These are phyloP conservation scores for Chromosphaera perkinsii DNA, from an alignment of 208 protist species.

Conservation along the genomic window DNA sequence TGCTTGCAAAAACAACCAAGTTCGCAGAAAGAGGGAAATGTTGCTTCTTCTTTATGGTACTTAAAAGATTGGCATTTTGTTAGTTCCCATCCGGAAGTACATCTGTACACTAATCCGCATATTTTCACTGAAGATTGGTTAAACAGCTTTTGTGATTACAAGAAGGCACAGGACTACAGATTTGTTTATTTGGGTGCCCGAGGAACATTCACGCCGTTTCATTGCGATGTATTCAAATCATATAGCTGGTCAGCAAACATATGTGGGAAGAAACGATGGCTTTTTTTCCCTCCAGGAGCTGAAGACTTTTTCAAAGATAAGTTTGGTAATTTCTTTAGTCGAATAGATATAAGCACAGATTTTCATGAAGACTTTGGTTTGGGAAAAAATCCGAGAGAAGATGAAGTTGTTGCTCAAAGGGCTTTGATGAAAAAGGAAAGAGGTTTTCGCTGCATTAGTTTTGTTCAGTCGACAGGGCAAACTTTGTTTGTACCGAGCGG, in stretches of 20 bases:
- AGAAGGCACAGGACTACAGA: not conserved
- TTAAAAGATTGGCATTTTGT: no score
- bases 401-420: no score
- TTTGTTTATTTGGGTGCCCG: not conserved
- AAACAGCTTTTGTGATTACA: no score
- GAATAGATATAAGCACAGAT: not conserved
- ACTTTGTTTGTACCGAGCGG: not conserved
- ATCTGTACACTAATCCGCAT: no score
- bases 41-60: no score
- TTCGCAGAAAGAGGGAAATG: no score
- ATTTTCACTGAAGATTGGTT: no score
- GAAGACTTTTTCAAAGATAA: not conserved
- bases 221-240: not conserved
- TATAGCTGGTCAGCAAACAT: not conserved
- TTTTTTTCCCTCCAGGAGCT: not conserved
- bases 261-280: not conserved
- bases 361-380: not conserved
- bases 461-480: not conserved
- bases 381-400: not conserved
- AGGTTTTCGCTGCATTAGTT: not conserved
- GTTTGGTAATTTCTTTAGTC: not conserved
- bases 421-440: not conserved
- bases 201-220: not conserved
- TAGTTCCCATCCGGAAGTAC: no score
- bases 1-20: no score